Base-by-base conservation (phyloP, 345 rosid species). In the Cardamine resedifolia region DNA sequence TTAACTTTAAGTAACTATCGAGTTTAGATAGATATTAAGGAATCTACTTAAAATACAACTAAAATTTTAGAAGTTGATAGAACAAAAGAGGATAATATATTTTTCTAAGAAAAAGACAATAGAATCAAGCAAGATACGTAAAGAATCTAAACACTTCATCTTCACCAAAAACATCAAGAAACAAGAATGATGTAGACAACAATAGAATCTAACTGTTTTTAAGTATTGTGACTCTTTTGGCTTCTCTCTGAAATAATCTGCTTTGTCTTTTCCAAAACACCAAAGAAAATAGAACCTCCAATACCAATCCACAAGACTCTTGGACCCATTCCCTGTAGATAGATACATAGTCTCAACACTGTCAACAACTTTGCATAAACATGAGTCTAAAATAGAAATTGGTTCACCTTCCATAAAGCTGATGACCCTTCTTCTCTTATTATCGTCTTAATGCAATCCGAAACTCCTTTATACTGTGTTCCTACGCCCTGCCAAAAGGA, bases 321-420 rank as follows among this genome's bases (percentile, higher is more conserved):
- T n/a, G 90, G 89, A 24, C 90, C 90, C 72, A 87, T 72, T 58
- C 96, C 96, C 96, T 90, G 87, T 76, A 78, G n/a, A n/a, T n/a
- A n/a, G n/a, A n/a, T 23, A 76, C 4, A 21, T n/a, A 43, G 62
- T 67, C 51, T 65, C 71, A 49, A 39, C 11, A 52, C 14, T 14
- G 33, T 63, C 55, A 73, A 31, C 56, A 58, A 66, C n/a, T 52
- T 45, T 62, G 39, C 27, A 69, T 58, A 33, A 27, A 48, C 28
- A 64, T 58, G 26, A 41, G 19, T 20, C 63, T 50, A 12, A 68
- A 48, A 24, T 19, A 41, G 21, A 71, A 50, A 30, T 58, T 21
- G 67, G 44, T 60, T 52, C 48, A 86, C 97, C 95, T 86, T 90
- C 74, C 84, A 79, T 64, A 88, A 79, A 61, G 96, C 86, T 70